Conservation (phyloP, 129 eudicot species). For the Tanacetum coccineum region DNA sequence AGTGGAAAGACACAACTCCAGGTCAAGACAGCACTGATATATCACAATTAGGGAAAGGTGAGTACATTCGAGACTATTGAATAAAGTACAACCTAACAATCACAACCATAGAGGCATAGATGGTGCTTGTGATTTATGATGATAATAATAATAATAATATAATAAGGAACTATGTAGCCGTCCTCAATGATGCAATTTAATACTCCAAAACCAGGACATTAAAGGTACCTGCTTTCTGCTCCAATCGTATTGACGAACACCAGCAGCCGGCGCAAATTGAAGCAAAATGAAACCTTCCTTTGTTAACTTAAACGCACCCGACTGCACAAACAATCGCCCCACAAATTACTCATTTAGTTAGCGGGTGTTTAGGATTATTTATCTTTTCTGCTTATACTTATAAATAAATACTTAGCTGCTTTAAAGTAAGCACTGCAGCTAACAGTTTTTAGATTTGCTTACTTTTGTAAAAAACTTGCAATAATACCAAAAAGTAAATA, state of each 20-base stretch:
- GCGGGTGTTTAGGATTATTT: too few species aligned
- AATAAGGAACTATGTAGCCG: slow-evolving; percentile 5
- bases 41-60: slow-evolving; percentile 12
- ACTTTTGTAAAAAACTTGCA: too few species aligned
- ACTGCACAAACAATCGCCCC: slow-evolving; percentile 37
- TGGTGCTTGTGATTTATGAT: not conserved
- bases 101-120: not conserved
- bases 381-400: too few species aligned
- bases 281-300: slow-evolving; percentile 78
- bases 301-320: slow-evolving; percentile 78
- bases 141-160: too few species aligned
- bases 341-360: not conserved
- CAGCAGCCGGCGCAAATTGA: slow-evolving; percentile 90
- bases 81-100: slow-evolving; percentile 13
- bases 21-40: slow-evolving; percentile 10
- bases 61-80: not conserved
- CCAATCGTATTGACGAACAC: slow-evolving; percentile 93
- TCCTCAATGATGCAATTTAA: not conserved
- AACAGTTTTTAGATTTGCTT: too few species aligned
- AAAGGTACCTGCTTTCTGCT: slow-evolving; percentile 71
- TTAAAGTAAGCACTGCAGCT: too few species aligned
- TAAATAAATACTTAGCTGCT: too few species aligned
- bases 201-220: not conserved
- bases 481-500: too few species aligned
- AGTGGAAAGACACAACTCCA: slow-evolving; percentile 1